Evolutionary conservation across 768 basidiomycete species (phyloP), one percentile per base, ranked within the genome.

Genomic region (Baorangia bicolor): DNA sequence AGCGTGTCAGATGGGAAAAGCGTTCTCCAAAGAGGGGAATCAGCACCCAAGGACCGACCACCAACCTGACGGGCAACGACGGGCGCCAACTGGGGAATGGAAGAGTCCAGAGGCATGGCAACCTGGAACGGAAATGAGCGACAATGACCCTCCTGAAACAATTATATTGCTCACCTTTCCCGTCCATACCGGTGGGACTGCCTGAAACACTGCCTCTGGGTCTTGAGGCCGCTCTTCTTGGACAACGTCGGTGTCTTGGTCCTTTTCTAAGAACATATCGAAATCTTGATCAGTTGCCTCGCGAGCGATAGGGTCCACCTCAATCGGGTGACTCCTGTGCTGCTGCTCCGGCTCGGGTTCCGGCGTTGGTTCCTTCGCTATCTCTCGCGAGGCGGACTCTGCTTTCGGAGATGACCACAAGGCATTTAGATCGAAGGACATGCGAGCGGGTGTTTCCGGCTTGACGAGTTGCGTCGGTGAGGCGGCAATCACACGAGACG

Each of bases 221-320:
- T 72, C 75, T 50, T 79, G 79, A 16, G 66, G 66, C 31, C 55
- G 62, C 41, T 58, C 53, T 16, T 42, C 62, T 49, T 48, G 64
- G 45, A 60, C 64, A 37, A 70, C 61, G 4, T 63, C 70, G 16
- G 62, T 57, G 2, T 79, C 76, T 28, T 77, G 70, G 16, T 82
- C 81, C 57, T 86, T 82, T 55, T 88, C 84, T 37, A 94, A 72
- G 64, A 92, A 87, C 85, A 92, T 89, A 62, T 93, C 92, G 64
- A 94, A 92, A 68, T 92, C 92, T 58, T 85, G 82, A 70, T 92
- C 92, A 50, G 85, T 84, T 11, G 85, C 79, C 56, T 78, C 81
- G 47, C 61, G 64, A 18, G 66, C 62, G 21, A 61, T 44, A 55
- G 59, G 34, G 27, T 76, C 78, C 38, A 73, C 72, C 63, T 80